Conservation (phyloP, 164 flowering plant species). For the Magnolia sinica region DNA sequence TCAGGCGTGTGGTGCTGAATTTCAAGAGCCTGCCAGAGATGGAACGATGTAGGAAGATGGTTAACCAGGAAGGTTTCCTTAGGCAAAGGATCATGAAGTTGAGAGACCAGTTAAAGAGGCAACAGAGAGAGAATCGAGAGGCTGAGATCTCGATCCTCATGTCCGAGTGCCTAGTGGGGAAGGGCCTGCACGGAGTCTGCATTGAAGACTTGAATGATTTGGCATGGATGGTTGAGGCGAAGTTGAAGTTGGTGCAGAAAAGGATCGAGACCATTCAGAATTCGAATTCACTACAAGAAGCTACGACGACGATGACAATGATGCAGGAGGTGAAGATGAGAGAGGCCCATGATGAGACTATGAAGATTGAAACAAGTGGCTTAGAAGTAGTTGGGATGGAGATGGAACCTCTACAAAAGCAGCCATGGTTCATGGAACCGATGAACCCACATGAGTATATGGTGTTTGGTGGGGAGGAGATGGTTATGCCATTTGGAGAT, state of each 20-base stretch:
- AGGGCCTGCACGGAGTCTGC: constrained; percentile 17
- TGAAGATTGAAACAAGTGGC: neutral
- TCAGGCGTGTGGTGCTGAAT: constrained; percentile 30
- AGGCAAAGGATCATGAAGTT: constrained; percentile 42
- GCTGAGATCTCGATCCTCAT: constrained; percentile 37
- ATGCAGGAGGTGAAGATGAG: neutral
- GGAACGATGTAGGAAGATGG: constrained; percentile 74
- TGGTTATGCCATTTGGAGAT: constrained; percentile 3
- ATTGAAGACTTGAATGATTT: constrained; percentile 42
- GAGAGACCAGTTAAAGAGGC: constrained; percentile 46
- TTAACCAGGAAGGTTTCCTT: constrained; percentile 59
- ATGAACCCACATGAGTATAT: constrained; percentile 12
- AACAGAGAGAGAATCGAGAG: constrained; percentile 47
- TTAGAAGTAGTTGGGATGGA: constrained; percentile 4
- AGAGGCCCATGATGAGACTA: neutral
- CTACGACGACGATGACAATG: neutral
- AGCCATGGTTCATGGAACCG: constrained; percentile 17
- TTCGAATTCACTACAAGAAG: neutral
- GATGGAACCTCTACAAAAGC: constrained; percentile 16
- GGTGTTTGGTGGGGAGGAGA: neutral
- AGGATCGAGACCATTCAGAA: neutral
- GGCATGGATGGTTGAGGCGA: constrained; percentile 41
- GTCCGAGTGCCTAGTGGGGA: constrained; percentile 37
- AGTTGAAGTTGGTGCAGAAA: constrained; percentile 24
- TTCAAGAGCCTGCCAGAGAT: constrained; percentile 57